phyloP scores from a whole-genome alignment of 495 filamentous ascomycete genomes.

The Apiosordaria backusii region DNA sequence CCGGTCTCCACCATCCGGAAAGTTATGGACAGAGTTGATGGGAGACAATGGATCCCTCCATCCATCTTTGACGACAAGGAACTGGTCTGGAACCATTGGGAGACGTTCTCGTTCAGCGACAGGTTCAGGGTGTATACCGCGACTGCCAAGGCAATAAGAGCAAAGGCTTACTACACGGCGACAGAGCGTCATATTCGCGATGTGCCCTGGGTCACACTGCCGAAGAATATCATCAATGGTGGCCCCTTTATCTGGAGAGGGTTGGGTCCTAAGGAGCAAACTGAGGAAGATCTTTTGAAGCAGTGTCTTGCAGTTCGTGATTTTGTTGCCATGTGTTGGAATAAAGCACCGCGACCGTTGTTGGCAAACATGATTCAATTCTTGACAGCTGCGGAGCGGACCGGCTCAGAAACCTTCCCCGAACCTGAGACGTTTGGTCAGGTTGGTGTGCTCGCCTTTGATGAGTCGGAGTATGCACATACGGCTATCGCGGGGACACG shows the following conservation, averaged over 20 bases:
- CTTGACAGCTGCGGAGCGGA: background rate
- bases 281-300: constrained; percentile 14
- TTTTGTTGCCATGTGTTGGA: background rate
- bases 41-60: constrained; percentile 14
- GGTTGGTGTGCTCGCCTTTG: background rate
- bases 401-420: background rate
- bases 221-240: constrained; percentile 19
- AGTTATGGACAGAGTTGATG: constrained; percentile 1
- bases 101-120: background rate
- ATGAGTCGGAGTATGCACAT: background rate
- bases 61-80: background rate
- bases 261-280: constrained; percentile 9
- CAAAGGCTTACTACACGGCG: background rate
- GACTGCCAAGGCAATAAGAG: background rate
- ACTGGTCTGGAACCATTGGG: background rate
- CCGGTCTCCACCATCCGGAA: constrained; percentile 9
- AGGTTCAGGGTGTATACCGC: background rate
- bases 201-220: constrained; percentile 15
- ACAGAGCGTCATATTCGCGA: constrained; percentile 3
- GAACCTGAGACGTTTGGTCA: background rate
- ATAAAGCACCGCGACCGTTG: background rate
- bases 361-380: background rate
- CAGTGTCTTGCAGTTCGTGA: background rate
- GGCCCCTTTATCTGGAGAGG: constrained; percentile 21
- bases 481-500: constrained; percentile 7